Base-by-base conservation (phyloP, 1,284 basidiomycete species). In the Peniophora sp. region DNA sequence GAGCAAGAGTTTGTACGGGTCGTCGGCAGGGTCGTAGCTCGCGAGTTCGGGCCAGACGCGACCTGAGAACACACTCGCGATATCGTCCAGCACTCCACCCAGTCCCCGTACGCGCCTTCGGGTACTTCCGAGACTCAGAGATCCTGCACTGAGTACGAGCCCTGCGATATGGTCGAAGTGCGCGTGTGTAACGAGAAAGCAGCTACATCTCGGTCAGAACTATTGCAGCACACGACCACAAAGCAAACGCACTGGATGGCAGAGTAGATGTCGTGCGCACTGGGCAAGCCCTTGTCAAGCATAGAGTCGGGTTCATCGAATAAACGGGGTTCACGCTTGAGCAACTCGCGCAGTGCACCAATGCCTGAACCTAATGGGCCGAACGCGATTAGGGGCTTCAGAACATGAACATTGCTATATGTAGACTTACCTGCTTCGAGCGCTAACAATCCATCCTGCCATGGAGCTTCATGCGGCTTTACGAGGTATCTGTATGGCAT, bases 1-100 rank as follows among this genome's bases (percentile, higher is more conserved):
- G 56, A 85, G 85, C 51, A 88, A 61, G 39, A 84, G 69, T 51
- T 79, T 79, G 54, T 71, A 69, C 3, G 72, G 63, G 1, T 76
- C 71, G 55, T 85, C 77, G 2, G 74, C 63, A 58, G 81, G 77
- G 50, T 84, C 71, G 77, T 83, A 87, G 10, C 85, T 83, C 2
- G 87, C 89, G 17, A 93, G 75, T 56, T 83, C 85, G 1, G 90
- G 90, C 90, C 90, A 93, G 49, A 91, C 69, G 12, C 85, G 76
- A 61, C 83, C 85, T 2, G 83, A 77, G 63, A 93, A 93, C n/a
- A 90, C 70, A 50, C 70, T 75, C 58, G 88, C 79, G 2, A 93
- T 66, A 61, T 84, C 81, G 55, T 83, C 68, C 34, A 93, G 73
- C 10, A 81, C 84, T 44, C 79, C 70, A 44, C 73, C 68, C 8